Evolutionary conservation across 1,284 basidiomycete genomes (phyloP), one percentile per base, ranked within the genome.

Genomic region (Phellinidium pouzarii): DNA sequence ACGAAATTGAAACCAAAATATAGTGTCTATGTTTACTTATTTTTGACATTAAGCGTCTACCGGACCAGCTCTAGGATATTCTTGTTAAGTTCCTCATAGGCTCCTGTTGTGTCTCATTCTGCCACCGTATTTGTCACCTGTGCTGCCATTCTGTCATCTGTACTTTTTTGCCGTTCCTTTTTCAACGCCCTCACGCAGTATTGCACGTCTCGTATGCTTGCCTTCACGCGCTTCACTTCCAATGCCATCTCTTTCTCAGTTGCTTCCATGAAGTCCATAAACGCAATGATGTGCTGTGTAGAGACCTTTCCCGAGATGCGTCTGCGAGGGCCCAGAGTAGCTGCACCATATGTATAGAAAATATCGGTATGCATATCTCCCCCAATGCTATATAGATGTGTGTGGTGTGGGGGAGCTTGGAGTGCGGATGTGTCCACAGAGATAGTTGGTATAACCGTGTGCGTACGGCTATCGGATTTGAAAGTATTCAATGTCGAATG

Each of bases 201-300:
- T 20, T 65, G 63, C 12, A 67, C 61, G 52, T 75, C 72, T 36
- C 62, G 59, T 50, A 77, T 72, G 48, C 61, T 62, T 23, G 65
- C 62, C 52, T 65, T 64, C 23, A 73, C 66, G 36, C 71, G 71
- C 44, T 66, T 62, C 4, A 72, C 66, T 46, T 75, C 71, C 49
- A 57, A 56, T 11, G 62, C 58, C 45, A 74, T 62, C 46, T 75
- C 71, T 40, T 62, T 59, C 52, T 75, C 68, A 59, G 69, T 64
- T 34, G 54, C 54, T 42, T 72, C 70, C 29, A 73, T 64, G 17
- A 71, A 61, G 50, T 68, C 61, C 41, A 71, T 62, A 44, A 72
- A 60, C 27, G 64, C 55, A 48, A 69, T 62, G 45, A 71, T 62
- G 26, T 64, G 60, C 27, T 61, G 62, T 7, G 68, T 58, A 12